Evolutionary conservation across 2,329 filamentous ascomycete genomes (phyloP).

Genomic region (Onygena corvina): DNA sequence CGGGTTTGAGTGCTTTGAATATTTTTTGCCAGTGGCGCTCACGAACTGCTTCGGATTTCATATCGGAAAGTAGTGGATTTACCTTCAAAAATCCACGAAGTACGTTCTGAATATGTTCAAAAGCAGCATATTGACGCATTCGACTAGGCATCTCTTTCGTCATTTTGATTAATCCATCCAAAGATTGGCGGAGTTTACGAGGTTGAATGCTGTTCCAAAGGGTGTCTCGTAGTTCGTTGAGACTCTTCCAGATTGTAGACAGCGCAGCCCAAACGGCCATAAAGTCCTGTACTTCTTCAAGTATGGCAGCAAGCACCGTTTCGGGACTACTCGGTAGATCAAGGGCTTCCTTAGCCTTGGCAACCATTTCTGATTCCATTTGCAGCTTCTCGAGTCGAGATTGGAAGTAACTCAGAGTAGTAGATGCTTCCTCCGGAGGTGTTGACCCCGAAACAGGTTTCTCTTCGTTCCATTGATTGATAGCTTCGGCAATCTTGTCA

Average conservation of each 20-base stretch:
- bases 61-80: slow-evolving; percentile 72
- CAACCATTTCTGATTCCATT: slow-evolving; percentile 82
- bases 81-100: slow-evolving; percentile 82
- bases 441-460: slow-evolving; percentile 94
- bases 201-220: slow-evolving; percentile 95
- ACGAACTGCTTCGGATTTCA: slow-evolving; percentile 92
- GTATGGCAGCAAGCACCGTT: slow-evolving; percentile 66
- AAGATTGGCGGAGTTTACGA: slow-evolving; percentile 74
- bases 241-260: slow-evolving; percentile 88
- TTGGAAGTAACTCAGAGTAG: slow-evolving; percentile 72
- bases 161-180: slow-evolving; percentile 90
- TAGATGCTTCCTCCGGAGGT: slow-evolving; percentile 74
- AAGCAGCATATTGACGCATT: slow-evolving; percentile 99
- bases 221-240: slow-evolving; percentile 84
- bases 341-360: slow-evolving; percentile 91
- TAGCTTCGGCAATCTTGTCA: slow-evolving; percentile 76
- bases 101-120: slow-evolving; percentile 91
- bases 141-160: slow-evolving; percentile 98
- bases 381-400: slow-evolving; percentile 71
- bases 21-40: slow-evolving; percentile 97
- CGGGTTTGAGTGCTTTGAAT: slow-evolving; percentile 87
- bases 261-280: slow-evolving; percentile 96
- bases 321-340: slow-evolving; percentile 72
- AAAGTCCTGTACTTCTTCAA: slow-evolving; percentile 97
- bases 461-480: slow-evolving; percentile 82